These are phyloP conservation scores for Trichoderma sp. DNA, from an alignment of 2,329 filamentous ascomycete genomes.

Conservation along the genomic window DNA sequence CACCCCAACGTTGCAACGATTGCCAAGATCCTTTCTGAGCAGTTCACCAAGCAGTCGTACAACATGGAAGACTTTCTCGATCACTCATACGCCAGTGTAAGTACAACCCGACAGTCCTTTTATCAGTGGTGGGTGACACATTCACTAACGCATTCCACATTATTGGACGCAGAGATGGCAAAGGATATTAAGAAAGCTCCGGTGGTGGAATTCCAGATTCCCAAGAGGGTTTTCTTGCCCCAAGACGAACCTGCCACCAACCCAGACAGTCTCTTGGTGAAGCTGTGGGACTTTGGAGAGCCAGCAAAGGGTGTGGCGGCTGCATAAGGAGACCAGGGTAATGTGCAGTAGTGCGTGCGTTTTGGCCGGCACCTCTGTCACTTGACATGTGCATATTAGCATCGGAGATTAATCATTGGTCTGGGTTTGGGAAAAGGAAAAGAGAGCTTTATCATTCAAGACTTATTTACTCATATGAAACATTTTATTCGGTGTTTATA, in stretches of 20 bases:
- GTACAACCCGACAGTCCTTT: constrained; percentile 32
- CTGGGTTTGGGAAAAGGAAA: not conserved
- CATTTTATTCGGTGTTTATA: not conserved
- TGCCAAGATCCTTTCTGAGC: constrained; percentile 89
- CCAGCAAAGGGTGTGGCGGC: constrained; percentile 12
- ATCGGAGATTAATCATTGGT: constrained; percentile 6
- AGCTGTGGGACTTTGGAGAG: constrained; percentile 60
- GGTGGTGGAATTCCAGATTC: constrained; percentile 92
- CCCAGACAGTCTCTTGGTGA: constrained; percentile 58
- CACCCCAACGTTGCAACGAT: constrained; percentile 96
- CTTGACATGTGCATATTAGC: not conserved
- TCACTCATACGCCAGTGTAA: constrained; percentile 81
- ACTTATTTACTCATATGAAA: not conserved
- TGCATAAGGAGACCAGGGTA: not conserved
- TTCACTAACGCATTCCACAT: constrained; percentile 46
- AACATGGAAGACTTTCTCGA: constrained; percentile 97
- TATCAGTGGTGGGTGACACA: not conserved
- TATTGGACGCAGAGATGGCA: constrained; percentile 80
- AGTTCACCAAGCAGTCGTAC: constrained; percentile 95
- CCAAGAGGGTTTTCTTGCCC: constrained; percentile 73
- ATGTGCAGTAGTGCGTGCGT: constrained; percentile 6
- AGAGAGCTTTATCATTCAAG: not conserved
- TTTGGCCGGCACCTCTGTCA: not conserved
- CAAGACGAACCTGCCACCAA: constrained; percentile 49
- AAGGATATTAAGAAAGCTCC: constrained; percentile 85